These are phyloP conservation scores for Canavalia gladiata DNA, from an alignment of 306 rosid species.

Conservation along the genomic window DNA sequence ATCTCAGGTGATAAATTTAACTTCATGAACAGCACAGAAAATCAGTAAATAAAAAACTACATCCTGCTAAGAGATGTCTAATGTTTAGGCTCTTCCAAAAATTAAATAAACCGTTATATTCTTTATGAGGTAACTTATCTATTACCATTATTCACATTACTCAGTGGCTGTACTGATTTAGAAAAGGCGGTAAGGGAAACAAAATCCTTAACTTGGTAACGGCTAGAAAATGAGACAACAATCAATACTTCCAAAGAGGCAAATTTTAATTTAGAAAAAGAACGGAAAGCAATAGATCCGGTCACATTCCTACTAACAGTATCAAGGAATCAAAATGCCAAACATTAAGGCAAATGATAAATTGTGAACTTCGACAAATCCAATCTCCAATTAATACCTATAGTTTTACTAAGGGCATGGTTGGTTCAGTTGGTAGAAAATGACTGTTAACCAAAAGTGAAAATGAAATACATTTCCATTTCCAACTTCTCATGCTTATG, in stretches of 20 bases:
- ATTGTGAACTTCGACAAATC: slow-evolving; percentile 35
- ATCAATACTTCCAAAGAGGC: slow-evolving; percentile 38
- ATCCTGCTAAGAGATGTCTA: neutral
- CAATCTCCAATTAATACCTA: slow-evolving; percentile 37
- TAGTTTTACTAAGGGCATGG: neutral
- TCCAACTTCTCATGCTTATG: slow-evolving; percentile 29
- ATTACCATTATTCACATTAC: neutral
- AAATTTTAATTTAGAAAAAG: slow-evolving; percentile 36
- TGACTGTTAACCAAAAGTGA: slow-evolving; percentile 42
- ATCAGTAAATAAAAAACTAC: neutral
- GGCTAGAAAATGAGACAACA: neutral
- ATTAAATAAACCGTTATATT: neutral
- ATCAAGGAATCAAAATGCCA: slow-evolving; percentile 42
- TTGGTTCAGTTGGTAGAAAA: slow-evolving; percentile 43
- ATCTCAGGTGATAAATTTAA: slow-evolving; percentile 5
- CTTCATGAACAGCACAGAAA: slow-evolving; percentile 15
- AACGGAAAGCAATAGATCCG: slow-evolving; percentile 31
- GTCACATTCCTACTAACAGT: slow-evolving; percentile 22
- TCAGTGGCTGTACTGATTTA: slow-evolving; percentile 14
- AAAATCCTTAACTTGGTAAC: slow-evolving; percentile 20
- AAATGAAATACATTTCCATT: slow-evolving; percentile 42
- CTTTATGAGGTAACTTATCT: slow-evolving; percentile 21
- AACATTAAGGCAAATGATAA: slow-evolving; percentile 3
- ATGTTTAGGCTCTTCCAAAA: neutral
- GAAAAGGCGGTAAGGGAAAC: slow-evolving; percentile 5